Conservation (phyloP, 2,329 filamentous ascomycete species). For the Chalara sp. region DNA sequence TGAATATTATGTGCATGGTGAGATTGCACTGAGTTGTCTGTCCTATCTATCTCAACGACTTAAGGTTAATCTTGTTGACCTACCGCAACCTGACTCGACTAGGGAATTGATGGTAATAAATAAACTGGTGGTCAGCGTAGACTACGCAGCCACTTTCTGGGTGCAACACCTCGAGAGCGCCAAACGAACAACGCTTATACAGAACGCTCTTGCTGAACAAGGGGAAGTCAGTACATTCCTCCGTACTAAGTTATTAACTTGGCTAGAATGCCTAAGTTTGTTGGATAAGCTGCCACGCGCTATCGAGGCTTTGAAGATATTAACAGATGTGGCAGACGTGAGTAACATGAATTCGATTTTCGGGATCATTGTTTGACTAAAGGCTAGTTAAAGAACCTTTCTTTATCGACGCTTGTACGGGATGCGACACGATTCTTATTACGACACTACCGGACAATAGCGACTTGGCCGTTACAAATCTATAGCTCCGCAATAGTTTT, state of each 20-base stretch:
- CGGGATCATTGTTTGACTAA: conserved; percentile 5
- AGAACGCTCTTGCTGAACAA: conserved; percentile 3
- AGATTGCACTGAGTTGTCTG: conserved; percentile 17
- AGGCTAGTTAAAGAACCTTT: conserved; percentile 8
- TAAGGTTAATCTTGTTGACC: conserved; percentile 18
- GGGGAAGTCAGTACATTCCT: conserved; percentile 15
- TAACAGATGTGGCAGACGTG: conserved; percentile 11
- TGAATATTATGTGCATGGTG: conserved; percentile 11
- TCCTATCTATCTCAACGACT: conserved; percentile 17
- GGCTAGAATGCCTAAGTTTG: conserved; percentile 25
- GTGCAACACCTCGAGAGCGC: conserved; percentile 15
- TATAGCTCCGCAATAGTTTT: conserved; percentile 15
- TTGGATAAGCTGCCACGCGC: conserved; percentile 14
- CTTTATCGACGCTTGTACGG: conserved; percentile 7
- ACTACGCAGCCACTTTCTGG: conserved; percentile 24
- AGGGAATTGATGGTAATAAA: conserved; percentile 10
- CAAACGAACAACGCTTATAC: conserved; percentile 6
- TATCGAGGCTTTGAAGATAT: conserved; percentile 10
- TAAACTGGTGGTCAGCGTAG: conserved; percentile 7
- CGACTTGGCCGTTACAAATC: conserved; percentile 15
- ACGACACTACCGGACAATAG: conserved; percentile 12
- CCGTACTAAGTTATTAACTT: conserved; percentile 19
- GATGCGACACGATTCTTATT: conserved; percentile 17
- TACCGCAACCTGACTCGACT: conserved; percentile 18
- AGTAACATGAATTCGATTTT: conserved; percentile 8